Base-by-base conservation (phyloP, 257 asterid species). In the Nicotiana noctiflora region DNA sequence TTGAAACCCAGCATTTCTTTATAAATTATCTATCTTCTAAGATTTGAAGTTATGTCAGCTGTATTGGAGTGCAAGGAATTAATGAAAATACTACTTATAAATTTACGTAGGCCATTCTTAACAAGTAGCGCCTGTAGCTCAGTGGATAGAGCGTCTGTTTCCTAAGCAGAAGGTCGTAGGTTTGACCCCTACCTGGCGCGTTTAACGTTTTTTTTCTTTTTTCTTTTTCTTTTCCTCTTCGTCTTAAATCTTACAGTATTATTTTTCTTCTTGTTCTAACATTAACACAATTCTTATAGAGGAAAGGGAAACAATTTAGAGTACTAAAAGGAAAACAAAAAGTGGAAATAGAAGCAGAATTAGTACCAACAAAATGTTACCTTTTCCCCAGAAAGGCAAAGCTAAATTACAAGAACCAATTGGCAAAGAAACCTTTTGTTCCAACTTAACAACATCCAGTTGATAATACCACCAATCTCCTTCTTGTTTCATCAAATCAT, bases 141-240 rank as follows among this genome's bases (percentile, higher is more conserved):
- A 93, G 99, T 88, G 99, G 98, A 93, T 92, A 93, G 97, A 93
- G 98, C 94, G 97, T 91, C 94, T 91, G 93, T 93, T 92, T 95
- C 94, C 98, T 93, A 92, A 94, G 97, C 97, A 92, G 98, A 93
- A 93, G 89, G 98, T 85, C 94, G 96, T 90, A 93, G 98, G 96
- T 92, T 92, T 94, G 97, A 92, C 93, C 98, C 95, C 97, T 94
- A 90, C 93, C 97, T 93, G 98, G 98, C 92, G 98, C 98, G 98
- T 1, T 27, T 25, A 25, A 27, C 2, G 1, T 2, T 27, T 27
- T 27, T 27, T 27, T 1, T 1, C 1, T 25, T 2, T 2, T 29
- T 29, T 29, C 2, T 29, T 2, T 2, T 49, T 9, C 12, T 49
- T 49, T 49, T 8, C 13, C 13, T 49, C 4, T 9, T 11, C 11